Conservation (phyloP, 306 rosid genomes). For the Oemleria cerasiformis region DNA sequence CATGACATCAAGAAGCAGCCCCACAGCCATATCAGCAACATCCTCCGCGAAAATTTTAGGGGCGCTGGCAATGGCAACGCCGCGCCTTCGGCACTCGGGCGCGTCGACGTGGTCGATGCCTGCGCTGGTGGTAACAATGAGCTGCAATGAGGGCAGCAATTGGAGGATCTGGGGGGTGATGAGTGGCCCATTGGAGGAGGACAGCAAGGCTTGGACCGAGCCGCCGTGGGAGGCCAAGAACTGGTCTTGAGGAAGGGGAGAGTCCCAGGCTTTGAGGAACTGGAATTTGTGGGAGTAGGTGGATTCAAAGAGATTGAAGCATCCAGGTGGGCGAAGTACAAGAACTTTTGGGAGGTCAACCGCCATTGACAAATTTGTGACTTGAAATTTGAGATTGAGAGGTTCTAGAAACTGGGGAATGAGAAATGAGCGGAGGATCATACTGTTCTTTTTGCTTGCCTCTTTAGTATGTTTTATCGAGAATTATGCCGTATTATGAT, state of each 20-base stretch:
- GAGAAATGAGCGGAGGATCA: too few species aligned
- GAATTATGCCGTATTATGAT: too few species aligned
- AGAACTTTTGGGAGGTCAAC: slow-evolving; percentile 10
- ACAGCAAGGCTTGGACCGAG: slow-evolving; percentile 23
- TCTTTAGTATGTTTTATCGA: too few species aligned
- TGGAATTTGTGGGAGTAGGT: slow-evolving; percentile 25
- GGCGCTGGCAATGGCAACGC: slow-evolving; percentile 31
- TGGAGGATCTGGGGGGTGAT: slow-evolving; percentile 23
- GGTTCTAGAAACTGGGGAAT: background rate
- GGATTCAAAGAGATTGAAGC: slow-evolving; percentile 16
- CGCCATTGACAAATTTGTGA: background rate
- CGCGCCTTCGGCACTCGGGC: slow-evolving; percentile 18
- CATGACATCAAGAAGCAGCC: slow-evolving; percentile 43
- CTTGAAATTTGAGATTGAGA: background rate
- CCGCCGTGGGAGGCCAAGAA: slow-evolving; percentile 16
- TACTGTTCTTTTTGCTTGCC: too few species aligned
- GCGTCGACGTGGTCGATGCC: slow-evolving; percentile 36
- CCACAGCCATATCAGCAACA: slow-evolving; percentile 53
- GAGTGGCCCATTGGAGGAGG: background rate
- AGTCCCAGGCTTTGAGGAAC: slow-evolving; percentile 27
- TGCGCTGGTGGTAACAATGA: slow-evolving; percentile 23
- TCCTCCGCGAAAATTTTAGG: slow-evolving; percentile 37
- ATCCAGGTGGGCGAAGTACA: slow-evolving; percentile 1
- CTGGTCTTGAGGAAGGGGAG: slow-evolving; percentile 21
- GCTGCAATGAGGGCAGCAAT: slow-evolving; percentile 25